Conservation (phyloP, 2,329 filamentous ascomycete genomes). For the Aureobasidium sp. region DNA sequence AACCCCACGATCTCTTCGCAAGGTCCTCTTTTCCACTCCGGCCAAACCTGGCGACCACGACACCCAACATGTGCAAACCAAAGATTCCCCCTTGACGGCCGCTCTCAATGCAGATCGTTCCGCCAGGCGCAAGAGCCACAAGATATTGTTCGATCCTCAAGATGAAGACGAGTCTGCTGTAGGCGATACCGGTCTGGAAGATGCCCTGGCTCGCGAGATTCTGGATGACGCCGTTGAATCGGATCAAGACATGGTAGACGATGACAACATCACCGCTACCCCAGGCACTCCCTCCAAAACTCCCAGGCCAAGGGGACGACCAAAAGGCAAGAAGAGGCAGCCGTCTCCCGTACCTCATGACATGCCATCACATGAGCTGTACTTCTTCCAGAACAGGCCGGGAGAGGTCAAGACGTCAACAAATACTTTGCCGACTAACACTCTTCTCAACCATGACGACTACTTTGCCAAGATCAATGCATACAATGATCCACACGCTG, state of each 20-base stretch:
- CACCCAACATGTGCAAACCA: slow-evolving; percentile 33
- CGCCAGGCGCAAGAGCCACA: slow-evolving; percentile 75
- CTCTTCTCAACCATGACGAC: slow-evolving; percentile 80
- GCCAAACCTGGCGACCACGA: slow-evolving; percentile 27
- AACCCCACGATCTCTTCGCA: slow-evolving; percentile 37
- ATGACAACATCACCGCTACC: slow-evolving; percentile 34
- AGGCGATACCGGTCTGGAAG: slow-evolving; percentile 51
- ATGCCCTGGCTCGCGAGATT: slow-evolving; percentile 61
- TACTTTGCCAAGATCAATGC: slow-evolving; percentile 65
- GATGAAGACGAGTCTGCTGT: slow-evolving; percentile 55
- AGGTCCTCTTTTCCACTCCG: slow-evolving; percentile 38
- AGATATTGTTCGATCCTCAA: slow-evolving; percentile 61
- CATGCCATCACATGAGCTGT: slow-evolving; percentile 79
- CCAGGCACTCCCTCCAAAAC: slow-evolving; percentile 36
- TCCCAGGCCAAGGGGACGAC: slow-evolving; percentile 36
- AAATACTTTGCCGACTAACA: slow-evolving; percentile 67
- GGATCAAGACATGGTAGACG: slow-evolving; percentile 20
- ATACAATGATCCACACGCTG: slow-evolving; percentile 58
- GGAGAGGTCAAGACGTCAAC: slow-evolving; percentile 77
- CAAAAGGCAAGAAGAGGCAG: slow-evolving; percentile 45
- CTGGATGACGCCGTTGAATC: slow-evolving; percentile 49
- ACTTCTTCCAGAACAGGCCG: slow-evolving; percentile 85
- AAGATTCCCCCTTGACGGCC: slow-evolving; percentile 44
- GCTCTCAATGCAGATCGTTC: slow-evolving; percentile 71
- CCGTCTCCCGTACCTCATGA: slow-evolving; percentile 71